These are phyloP conservation scores for Marvania coccoides DNA, from an alignment of 139 green algal genomes.

Conservation along the genomic window DNA sequence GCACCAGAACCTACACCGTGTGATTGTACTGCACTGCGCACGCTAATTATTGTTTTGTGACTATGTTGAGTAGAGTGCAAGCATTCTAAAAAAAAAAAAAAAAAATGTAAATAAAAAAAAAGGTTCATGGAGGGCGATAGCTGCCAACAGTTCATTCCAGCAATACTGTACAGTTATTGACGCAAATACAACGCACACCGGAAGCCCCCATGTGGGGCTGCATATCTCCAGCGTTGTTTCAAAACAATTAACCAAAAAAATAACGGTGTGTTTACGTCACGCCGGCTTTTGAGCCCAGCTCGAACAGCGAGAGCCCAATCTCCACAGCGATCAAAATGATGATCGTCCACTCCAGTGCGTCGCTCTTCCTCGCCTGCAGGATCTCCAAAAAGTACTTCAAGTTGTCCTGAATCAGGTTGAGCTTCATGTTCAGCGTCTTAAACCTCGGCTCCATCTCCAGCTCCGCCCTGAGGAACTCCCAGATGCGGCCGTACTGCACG, in stretches of 20 bases:
- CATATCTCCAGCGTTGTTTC: no score
- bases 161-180: background rate
- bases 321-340: constrained; percentile 52
- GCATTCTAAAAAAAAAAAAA: no score
- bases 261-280: background rate
- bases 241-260: background rate
- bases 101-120: no score
- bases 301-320: constrained; percentile 47
- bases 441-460: constrained; percentile 54
- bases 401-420: constrained; percentile 56
- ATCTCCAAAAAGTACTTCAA: constrained; percentile 56
- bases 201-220: no score
- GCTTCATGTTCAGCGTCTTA: constrained; percentile 47
- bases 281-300: constrained; percentile 27
- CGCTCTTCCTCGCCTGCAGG: constrained; percentile 42
- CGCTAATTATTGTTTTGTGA: no score
- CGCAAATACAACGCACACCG: no score
- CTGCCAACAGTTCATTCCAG: background rate
- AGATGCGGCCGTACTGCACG: constrained; percentile 30
- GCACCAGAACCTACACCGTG: no score
- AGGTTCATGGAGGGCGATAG: background rate
- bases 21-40: no score
- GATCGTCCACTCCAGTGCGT: constrained; percentile 49
- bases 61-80: no score
- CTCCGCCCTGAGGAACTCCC: constrained; percentile 27